Evolutionary conservation across 768 basidiomycete genomes (phyloP).

Genomic region (Mycena galericulata): DNA sequence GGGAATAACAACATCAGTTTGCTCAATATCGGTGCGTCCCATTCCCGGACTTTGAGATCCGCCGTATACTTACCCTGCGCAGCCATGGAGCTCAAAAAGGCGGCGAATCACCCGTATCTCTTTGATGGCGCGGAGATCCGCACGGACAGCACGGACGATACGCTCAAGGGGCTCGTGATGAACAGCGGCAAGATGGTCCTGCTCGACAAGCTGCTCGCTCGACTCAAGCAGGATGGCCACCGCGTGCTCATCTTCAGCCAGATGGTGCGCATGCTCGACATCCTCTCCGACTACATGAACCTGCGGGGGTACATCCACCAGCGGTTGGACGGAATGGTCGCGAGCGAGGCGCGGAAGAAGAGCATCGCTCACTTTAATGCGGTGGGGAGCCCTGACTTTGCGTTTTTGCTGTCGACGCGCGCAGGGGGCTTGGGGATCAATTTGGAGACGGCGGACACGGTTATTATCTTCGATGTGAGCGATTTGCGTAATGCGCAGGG

Average conservation of each 20-base stretch:
- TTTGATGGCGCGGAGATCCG: constrained; percentile 93
- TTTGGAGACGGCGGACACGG: constrained; percentile 97
- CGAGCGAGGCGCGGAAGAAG: constrained; percentile 93
- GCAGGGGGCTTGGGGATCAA: constrained; percentile 99
- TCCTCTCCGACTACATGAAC: constrained; percentile 96
- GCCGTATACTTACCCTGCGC: constrained; percentile 12
- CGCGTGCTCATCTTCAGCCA: constrained; percentile 99
- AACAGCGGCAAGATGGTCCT: constrained; percentile 98
- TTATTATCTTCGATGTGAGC: constrained; percentile 95
- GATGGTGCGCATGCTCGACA: constrained; percentile 99
- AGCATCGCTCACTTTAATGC: constrained; percentile 98
- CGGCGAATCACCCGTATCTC: constrained; percentile 96
- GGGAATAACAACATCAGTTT: constrained; percentile 93
- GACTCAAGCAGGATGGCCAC: constrained; percentile 92
- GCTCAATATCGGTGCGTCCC: constrained; percentile 85
- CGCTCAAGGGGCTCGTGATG: constrained; percentile 96
- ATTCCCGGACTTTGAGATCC: background rate
- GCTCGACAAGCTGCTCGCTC: constrained; percentile 94
- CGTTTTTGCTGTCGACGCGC: constrained; percentile 95
- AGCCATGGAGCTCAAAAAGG: constrained; percentile 99
- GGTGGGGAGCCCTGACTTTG: constrained; percentile 93
- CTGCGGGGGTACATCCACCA: constrained; percentile 93
- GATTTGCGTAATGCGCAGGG: background rate
- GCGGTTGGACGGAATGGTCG: constrained; percentile 94
- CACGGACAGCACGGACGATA: constrained; percentile 77